Percentiles rank a stretch among this genome's conserved stretches.
Conservation (phyloP, 139 green algal genomes). For the Chlorella sp. region DNA sequence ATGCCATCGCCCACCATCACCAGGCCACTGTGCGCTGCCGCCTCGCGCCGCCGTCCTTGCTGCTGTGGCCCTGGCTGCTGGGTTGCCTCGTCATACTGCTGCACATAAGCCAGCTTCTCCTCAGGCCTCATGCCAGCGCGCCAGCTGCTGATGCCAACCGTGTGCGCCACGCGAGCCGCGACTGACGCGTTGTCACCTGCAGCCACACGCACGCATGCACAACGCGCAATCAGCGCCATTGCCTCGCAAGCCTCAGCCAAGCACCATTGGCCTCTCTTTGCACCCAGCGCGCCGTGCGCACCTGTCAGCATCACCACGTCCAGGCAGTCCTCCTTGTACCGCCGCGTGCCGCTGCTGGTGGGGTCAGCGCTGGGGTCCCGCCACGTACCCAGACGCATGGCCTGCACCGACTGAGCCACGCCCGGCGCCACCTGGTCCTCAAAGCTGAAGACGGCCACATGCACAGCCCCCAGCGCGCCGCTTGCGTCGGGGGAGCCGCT, state of each 20-base stretch:
- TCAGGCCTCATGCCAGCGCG: slow-evolving; percentile 60
- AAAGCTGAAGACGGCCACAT: slow-evolving; percentile 54
- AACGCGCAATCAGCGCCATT: too few relatives aligned
- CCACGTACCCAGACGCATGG: slow-evolving; percentile 46
- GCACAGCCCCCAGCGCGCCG: too few relatives aligned
- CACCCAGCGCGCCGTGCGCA: too few relatives aligned
- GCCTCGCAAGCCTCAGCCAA: too few relatives aligned
- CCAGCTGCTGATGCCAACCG: slow-evolving; percentile 55
- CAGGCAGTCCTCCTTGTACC: slow-evolving; percentile 17
- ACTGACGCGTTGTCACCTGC: slow-evolving; percentile 72
- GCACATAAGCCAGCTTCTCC: slow-evolving; percentile 60
- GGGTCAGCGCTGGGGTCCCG: slow-evolving; percentile 2
- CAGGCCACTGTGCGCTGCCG: too few relatives aligned
- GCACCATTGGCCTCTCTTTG: too few relatives aligned
- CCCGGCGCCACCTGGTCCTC: slow-evolving; percentile 58
- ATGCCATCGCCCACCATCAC: slow-evolving; percentile 91
- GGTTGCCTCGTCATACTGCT: slow-evolving; percentile 1
- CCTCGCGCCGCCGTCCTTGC: too few relatives aligned
- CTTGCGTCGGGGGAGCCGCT: too few relatives aligned
- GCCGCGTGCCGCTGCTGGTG: neutral
- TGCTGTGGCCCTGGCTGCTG: neutral
- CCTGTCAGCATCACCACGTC: slow-evolving; percentile 61
- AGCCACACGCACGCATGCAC: too few relatives aligned
- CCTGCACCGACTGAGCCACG: slow-evolving; percentile 40
- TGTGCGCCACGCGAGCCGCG: slow-evolving; percentile 32